Percentiles rank a stretch among this genome's conserved stretches.
These are phyloP conservation scores for Cercophora newfieldiana DNA, from an alignment of 495 filamentous ascomycete genomes.

Conservation along the genomic window DNA sequence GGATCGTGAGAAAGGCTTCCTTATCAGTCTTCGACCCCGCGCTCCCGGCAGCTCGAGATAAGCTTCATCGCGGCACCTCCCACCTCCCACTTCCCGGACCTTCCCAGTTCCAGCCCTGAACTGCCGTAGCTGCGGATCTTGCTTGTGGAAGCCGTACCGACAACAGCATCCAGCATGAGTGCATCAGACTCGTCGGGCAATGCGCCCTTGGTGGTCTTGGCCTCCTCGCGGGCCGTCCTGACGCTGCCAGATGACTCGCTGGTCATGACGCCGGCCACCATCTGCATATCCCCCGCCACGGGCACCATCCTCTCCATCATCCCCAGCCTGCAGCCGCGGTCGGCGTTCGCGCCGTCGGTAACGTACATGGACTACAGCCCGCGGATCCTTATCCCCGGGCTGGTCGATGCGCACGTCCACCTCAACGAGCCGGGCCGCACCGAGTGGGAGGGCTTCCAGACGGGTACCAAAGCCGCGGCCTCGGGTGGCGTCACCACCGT, in stretches of 20 bases:
- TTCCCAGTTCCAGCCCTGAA: neutral
- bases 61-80: conserved; percentile 7
- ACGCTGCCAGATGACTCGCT: conserved; percentile 61
- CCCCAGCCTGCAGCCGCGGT: conserved; percentile 66
- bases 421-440: conserved; percentile 96
- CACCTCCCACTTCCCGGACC: neutral
- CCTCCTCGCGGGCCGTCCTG: conserved; percentile 79
- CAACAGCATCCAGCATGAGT: conserved; percentile 20
- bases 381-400: conserved; percentile 81
- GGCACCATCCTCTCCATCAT: conserved; percentile 85
- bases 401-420: conserved; percentile 97
- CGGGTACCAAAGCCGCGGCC: conserved; percentile 88
- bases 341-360: conserved; percentile 69
- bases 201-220: conserved; percentile 59
- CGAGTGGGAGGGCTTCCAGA: conserved; percentile 98
- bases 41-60: conserved; percentile 15
- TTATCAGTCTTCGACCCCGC: conserved; percentile 21
- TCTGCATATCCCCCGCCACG: conserved; percentile 72
- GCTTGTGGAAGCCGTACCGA: neutral
- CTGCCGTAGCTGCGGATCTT: conserved; percentile 3
- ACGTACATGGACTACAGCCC: conserved; percentile 84
- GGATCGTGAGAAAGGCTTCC: neutral
- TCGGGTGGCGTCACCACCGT: conserved; percentile 98
- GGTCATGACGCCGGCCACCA: conserved; percentile 61
- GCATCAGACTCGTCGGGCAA: conserved; percentile 3